phyloP scores from a whole-genome alignment of 768 basidiomycete genomes.

The Floccularia luteovirens region DNA sequence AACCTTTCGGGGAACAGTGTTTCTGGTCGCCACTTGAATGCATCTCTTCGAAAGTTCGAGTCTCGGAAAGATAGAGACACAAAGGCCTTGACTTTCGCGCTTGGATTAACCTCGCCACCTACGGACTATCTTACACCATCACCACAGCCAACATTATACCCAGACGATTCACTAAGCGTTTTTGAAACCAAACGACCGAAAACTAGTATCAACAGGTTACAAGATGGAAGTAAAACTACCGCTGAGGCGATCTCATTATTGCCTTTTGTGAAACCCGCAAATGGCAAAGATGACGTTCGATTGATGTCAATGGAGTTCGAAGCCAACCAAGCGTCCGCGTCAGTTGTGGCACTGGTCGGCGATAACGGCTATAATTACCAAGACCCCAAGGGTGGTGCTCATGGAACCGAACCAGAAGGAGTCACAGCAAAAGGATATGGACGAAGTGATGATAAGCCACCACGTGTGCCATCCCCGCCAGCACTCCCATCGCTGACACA shows the following conservation, averaged over 20 bases:
- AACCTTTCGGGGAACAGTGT: slow-evolving; percentile 17
- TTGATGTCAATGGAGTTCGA: slow-evolving; percentile 58
- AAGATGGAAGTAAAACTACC: too few species aligned
- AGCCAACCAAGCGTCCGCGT: slow-evolving; percentile 23
- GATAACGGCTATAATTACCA: slow-evolving; percentile 1
- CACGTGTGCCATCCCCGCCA: slow-evolving; percentile 75
- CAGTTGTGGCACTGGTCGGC: slow-evolving; percentile 11
- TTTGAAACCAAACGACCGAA: slow-evolving; percentile 21
- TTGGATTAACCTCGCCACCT: slow-evolving; percentile 30
- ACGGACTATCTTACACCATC: slow-evolving; percentile 28
- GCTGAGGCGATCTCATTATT: slow-evolving; percentile 3
- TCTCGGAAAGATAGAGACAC: slow-evolving; percentile 35
- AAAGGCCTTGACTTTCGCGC: slow-evolving; percentile 24
- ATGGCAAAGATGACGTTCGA: slow-evolving; percentile 3
- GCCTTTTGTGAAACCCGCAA: slow-evolving; percentile 6
- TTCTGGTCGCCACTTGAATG: slow-evolving; percentile 14
- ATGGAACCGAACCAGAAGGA: too few species aligned
- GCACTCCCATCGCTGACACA: slow-evolving; percentile 67
- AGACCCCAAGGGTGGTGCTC: not conserved
- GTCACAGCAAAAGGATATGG: slow-evolving; percentile 8
- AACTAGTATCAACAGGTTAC: slow-evolving; percentile 2
- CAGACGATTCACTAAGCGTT: slow-evolving; percentile 67
- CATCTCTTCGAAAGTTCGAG: slow-evolving; percentile 27
- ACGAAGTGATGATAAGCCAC: slow-evolving; percentile 51
- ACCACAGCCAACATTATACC: slow-evolving; percentile 59